Conservation (phyloP, 2,329 filamentous ascomycete species). For the Sporothrix euskadiensis region DNA sequence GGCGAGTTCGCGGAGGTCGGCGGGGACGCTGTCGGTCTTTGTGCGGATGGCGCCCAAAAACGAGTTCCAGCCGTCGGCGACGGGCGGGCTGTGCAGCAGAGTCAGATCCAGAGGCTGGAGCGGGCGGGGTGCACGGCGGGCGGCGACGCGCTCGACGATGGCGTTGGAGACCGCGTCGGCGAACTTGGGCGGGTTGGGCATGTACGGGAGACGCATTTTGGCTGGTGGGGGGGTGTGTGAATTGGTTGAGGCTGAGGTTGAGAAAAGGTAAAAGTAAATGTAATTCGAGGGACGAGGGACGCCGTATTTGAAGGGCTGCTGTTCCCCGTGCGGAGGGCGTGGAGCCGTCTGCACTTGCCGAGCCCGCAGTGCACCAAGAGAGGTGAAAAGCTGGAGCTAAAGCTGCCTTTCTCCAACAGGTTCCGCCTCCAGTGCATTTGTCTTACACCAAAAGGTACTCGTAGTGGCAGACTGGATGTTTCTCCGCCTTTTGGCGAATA, state of each 20-base stretch:
- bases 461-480: background rate
- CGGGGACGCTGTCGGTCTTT: slow-evolving; percentile 53
- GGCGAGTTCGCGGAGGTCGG: slow-evolving; percentile 69
- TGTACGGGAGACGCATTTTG: slow-evolving; percentile 69
- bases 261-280: background rate
- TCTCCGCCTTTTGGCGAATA: background rate
- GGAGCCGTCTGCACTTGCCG: slow-evolving; percentile 17
- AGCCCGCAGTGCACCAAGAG: background rate
- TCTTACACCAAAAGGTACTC: background rate
- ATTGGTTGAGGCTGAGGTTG: background rate
- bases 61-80: slow-evolving; percentile 75
- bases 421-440: background rate
- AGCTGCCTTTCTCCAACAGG: background rate
- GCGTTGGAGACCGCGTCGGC: slow-evolving; percentile 50
- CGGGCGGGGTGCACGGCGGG: slow-evolving; percentile 66
- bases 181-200: slow-evolving; percentile 52
- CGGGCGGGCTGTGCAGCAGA: slow-evolving; percentile 70
- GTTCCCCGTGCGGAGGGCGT: background rate
- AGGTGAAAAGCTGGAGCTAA: background rate
- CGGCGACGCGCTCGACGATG: slow-evolving; percentile 64
- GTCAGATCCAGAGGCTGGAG: slow-evolving; percentile 75
- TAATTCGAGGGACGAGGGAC: background rate
- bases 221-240: background rate
- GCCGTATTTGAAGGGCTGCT: background rate
- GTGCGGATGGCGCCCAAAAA: slow-evolving; percentile 66